phyloP scores from a whole-genome alignment of 2,329 filamentous ascomycete genomes.

The Didymella pomorum region DNA sequence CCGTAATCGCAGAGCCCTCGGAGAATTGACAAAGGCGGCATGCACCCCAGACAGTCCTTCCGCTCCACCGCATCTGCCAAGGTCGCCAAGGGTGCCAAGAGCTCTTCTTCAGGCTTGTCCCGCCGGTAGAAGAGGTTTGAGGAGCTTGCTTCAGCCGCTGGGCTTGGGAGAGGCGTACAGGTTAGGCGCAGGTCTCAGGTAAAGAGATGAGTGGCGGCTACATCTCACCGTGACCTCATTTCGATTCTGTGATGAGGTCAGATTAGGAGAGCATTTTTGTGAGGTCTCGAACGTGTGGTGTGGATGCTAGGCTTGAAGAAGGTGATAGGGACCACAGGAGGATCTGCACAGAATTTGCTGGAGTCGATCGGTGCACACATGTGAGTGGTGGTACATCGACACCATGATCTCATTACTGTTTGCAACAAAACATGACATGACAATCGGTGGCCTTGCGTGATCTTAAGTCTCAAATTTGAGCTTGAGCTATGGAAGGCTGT shows the following conservation, averaged over 20 bases:
- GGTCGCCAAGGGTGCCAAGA: conserved; percentile 22
- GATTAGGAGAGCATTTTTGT: not conserved
- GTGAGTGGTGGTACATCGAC: too few species aligned
- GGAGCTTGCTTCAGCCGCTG: conserved; percentile 26
- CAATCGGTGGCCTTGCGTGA: too few species aligned
- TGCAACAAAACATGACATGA: too few species aligned
- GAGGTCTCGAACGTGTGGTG: not conserved
- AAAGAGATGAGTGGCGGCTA: not conserved
- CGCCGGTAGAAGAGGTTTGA: conserved; percentile 31
- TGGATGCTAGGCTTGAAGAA: not conserved
- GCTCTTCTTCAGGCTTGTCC: conserved; percentile 37
- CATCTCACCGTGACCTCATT: not conserved
- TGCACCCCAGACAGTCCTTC: conserved; percentile 22
- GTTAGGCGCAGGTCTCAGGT: not conserved
- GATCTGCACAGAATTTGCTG: not conserved
- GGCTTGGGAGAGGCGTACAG: not conserved
- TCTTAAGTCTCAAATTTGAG: too few species aligned
- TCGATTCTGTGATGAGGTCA: not conserved
- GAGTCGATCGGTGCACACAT: not conserved
- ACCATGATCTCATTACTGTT: too few species aligned
- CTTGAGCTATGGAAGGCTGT: too few species aligned
- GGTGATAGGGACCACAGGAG: not conserved
- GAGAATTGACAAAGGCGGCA: conserved; percentile 12
- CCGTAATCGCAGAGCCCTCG: conserved; percentile 1
- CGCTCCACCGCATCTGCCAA: conserved; percentile 23